A percentile compares a stretch with the other conserved stretches of the same genome.
These are phyloP conservation scores for Hypoxylon sp. DNA, from an alignment of 2,329 filamentous ascomycete genomes.

Conservation along the genomic window DNA sequence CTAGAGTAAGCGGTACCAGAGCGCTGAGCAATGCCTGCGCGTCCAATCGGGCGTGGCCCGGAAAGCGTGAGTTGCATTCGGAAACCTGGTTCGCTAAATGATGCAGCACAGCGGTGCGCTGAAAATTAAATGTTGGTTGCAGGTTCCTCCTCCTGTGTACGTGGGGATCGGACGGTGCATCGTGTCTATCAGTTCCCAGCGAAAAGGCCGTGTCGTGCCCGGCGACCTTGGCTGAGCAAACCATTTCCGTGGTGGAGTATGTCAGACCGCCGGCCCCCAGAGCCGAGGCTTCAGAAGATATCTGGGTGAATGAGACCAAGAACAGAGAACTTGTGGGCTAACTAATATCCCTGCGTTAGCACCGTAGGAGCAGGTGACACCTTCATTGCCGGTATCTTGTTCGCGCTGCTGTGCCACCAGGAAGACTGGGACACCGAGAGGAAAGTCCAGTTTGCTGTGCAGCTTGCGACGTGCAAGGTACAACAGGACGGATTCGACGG, in stretches of 20 bases:
- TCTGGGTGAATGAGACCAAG: neutral
- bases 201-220: conserved; percentile 57
- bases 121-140: conserved; percentile 45
- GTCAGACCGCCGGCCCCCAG: conserved; percentile 50
- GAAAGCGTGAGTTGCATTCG: conserved; percentile 52
- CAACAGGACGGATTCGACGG: conserved; percentile 74
- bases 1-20: conserved; percentile 51
- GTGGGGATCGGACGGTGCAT: conserved; percentile 62
- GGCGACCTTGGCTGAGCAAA: conserved; percentile 57
- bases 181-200: conserved; percentile 57
- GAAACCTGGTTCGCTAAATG: conserved; percentile 36
- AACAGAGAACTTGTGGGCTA: conserved; percentile 35
- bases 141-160: conserved; percentile 59
- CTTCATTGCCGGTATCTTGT: conserved; percentile 79
- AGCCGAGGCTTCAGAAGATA: conserved; percentile 7
- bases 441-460: conserved; percentile 72
- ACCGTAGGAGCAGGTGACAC: conserved; percentile 81
- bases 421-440: conserved; percentile 62
- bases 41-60: conserved; percentile 52
- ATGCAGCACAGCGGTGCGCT: conserved; percentile 47
- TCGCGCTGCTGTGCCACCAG: conserved; percentile 66
- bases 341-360: conserved; percentile 58
- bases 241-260: conserved; percentile 70
- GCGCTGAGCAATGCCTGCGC: conserved; percentile 49
- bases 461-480: conserved; percentile 77